phyloP scores from a whole-genome alignment of 352 stramenopile species.

The Globisporangium cylindrosporum region DNA sequence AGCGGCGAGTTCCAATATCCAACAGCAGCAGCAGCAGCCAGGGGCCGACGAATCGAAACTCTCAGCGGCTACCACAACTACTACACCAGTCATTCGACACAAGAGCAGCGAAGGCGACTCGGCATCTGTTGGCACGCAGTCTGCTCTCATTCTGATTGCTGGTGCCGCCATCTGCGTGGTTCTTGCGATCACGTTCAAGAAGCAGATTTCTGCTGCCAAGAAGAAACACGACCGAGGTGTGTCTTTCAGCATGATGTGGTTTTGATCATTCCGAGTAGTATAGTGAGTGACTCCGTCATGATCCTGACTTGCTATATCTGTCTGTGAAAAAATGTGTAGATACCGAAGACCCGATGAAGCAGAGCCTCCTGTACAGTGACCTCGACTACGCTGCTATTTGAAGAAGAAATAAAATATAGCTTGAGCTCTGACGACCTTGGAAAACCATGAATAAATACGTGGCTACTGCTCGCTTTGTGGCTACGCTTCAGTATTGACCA shows the following conservation, averaged over 20 bases:
- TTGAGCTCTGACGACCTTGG: background rate
- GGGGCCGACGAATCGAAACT: background rate
- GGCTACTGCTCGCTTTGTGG: background rate
- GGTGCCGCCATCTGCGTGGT: background rate
- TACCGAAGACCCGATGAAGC: slow-evolving; percentile 36
- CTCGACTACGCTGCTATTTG: slow-evolving; percentile 81
- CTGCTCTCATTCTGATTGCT: background rate
- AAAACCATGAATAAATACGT: background rate
- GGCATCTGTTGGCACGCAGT: background rate
- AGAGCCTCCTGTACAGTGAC: slow-evolving; percentile 61
- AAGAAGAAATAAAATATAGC: background rate
- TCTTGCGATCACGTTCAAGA: slow-evolving; percentile 3
- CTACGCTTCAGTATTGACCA: background rate
- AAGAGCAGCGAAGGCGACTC: background rate
- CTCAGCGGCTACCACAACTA: background rate
- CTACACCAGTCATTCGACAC: no score
- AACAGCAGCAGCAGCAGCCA: background rate
- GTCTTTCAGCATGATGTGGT: background rate
- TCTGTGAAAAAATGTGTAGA: background rate
- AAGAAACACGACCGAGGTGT: background rate
- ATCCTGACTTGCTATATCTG: background rate
- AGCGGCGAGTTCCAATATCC: background rate
- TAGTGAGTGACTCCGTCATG: background rate
- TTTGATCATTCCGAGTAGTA: background rate
- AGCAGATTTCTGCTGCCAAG: background rate